Conservation (phyloP, 2,329 filamentous ascomycete species). For the Calonectria pseudoturangicola region DNA sequence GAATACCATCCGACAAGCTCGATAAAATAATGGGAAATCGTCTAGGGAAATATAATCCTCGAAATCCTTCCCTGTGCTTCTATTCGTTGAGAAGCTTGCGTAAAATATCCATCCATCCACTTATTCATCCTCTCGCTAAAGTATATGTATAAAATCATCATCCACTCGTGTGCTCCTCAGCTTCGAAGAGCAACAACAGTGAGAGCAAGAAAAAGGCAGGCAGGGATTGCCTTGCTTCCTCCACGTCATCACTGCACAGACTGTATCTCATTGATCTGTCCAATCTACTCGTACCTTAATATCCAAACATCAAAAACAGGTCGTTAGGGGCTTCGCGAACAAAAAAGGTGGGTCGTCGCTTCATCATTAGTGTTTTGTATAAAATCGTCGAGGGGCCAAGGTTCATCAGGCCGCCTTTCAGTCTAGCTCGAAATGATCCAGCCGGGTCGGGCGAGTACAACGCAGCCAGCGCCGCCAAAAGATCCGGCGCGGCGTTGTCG, state of each 20-base stretch:
- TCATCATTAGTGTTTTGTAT: conserved; percentile 31
- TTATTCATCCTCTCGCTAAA: background rate
- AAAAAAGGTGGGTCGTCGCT: conserved; percentile 12
- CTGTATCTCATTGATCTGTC: conserved; percentile 19
- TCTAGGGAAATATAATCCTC: conserved; percentile 12
- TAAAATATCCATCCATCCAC: conserved; percentile 6
- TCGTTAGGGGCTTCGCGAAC: conserved; percentile 19
- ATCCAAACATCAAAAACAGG: conserved; percentile 8
- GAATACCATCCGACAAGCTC: background rate
- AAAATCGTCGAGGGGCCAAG: background rate
- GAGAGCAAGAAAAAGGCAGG: background rate
- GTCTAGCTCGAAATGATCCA: background rate
- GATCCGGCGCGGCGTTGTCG: background rate
- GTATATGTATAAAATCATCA: background rate
- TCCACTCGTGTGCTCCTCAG: background rate
- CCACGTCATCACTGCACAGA: conserved; percentile 28
- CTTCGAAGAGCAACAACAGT: background rate
- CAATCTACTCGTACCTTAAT: conserved; percentile 8
- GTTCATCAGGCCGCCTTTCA: background rate
- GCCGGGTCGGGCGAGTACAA: background rate
- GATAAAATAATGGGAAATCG: conserved; percentile 6
- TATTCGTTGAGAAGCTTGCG: conserved; percentile 5
- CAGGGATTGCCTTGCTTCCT: background rate
- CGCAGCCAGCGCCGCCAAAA: background rate
- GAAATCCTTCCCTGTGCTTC: conserved; percentile 6